phyloP scores from a whole-genome alignment of 805 yeast species.

The Pichia eremophila region DNA sequence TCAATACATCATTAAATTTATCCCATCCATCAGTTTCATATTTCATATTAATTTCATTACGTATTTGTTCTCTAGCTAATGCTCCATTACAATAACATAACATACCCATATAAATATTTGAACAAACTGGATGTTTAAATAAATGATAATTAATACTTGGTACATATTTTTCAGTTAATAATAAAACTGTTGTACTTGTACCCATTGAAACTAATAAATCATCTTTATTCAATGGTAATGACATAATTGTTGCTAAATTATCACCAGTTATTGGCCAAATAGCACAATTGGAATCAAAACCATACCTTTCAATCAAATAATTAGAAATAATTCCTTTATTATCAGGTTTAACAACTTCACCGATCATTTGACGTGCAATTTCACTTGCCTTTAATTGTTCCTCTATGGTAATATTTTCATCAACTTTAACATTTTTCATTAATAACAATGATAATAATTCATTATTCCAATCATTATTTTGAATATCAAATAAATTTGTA shows the following conservation, averaged over 20 bases:
- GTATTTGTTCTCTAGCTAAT: conserved; percentile 68
- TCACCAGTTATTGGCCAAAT: conserved; percentile 84
- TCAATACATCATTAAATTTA: conserved; percentile 47
- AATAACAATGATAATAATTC: conserved; percentile 47
- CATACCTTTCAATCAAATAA: conserved; percentile 59
- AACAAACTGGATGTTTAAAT: conserved; percentile 78
- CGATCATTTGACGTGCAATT: conserved; percentile 43
- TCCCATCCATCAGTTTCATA: conserved; percentile 40
- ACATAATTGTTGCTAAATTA: conserved; percentile 77
- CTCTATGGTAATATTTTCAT: conserved; percentile 23
- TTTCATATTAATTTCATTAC: conserved; percentile 51
- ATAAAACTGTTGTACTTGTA: conserved; percentile 81
- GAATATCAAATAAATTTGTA: conserved; percentile 76
- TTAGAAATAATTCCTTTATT: conserved; percentile 43
- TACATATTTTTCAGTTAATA: conserved; percentile 67
- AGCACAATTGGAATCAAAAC: conserved; percentile 46
- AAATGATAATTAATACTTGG: conserved; percentile 80
- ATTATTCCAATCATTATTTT: conserved; percentile 45
- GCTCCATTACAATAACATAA: conserved; percentile 90
- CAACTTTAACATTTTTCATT: conserved; percentile 37
- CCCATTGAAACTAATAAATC: conserved; percentile 80
- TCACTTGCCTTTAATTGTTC: conserved; percentile 25
- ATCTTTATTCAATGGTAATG: conserved; percentile 66
- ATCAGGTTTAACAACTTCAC: conserved; percentile 39
- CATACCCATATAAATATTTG: conserved; percentile 83